Evolutionary conservation across 352 stramenopile genomes (phyloP).

Genomic region (Pythium rhizo-oryzae): DNA sequence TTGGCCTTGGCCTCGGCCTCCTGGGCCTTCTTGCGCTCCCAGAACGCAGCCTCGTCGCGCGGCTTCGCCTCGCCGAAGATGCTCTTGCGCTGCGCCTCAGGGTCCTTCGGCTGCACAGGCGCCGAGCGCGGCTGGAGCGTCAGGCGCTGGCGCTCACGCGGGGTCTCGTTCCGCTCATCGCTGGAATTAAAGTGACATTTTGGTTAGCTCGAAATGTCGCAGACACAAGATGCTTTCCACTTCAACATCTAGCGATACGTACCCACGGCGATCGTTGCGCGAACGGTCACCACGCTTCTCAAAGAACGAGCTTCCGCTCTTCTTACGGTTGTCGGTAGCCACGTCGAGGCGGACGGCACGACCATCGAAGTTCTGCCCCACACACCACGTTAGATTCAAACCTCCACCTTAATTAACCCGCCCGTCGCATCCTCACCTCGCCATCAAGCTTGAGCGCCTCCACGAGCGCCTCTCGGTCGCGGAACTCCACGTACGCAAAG

Average conservation of each 20-base stretch:
- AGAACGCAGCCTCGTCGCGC: slow-evolving; percentile 68
- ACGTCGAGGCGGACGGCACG: slow-evolving; percentile 76
- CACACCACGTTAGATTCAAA: neutral
- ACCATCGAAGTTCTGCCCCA: slow-evolving; percentile 35
- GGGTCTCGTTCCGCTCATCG: slow-evolving; percentile 20
- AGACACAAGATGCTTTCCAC: slow-evolving; percentile 1
- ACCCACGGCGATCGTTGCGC: slow-evolving; percentile 19
- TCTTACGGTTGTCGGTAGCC: slow-evolving; percentile 55
- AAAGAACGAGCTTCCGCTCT: slow-evolving; percentile 51
- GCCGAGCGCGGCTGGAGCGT: slow-evolving; percentile 58
- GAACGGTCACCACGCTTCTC: slow-evolving; percentile 41
- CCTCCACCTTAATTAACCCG: neutral
- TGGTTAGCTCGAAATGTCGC: slow-evolving; percentile 3
- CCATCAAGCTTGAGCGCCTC: slow-evolving; percentile 67
- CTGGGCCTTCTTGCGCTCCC: slow-evolving; percentile 62
- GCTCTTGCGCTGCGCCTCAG: slow-evolving; percentile 47
- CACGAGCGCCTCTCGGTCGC: slow-evolving; percentile 64
- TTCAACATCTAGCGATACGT: slow-evolving; percentile 36
- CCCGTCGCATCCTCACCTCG: slow-evolving; percentile 19
- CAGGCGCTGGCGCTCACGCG: slow-evolving; percentile 61
- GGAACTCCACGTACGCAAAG: slow-evolving; percentile 88
- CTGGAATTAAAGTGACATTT: neutral
- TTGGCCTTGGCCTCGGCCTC: slow-evolving; percentile 27
- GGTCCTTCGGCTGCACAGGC: slow-evolving; percentile 33
- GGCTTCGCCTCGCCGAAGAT: slow-evolving; percentile 89